A percentile compares a stretch with the other conserved stretches of the same genome.
phyloP scores from a whole-genome alignment of 768 basidiomycete species.

The Coprinopsis sp. region DNA sequence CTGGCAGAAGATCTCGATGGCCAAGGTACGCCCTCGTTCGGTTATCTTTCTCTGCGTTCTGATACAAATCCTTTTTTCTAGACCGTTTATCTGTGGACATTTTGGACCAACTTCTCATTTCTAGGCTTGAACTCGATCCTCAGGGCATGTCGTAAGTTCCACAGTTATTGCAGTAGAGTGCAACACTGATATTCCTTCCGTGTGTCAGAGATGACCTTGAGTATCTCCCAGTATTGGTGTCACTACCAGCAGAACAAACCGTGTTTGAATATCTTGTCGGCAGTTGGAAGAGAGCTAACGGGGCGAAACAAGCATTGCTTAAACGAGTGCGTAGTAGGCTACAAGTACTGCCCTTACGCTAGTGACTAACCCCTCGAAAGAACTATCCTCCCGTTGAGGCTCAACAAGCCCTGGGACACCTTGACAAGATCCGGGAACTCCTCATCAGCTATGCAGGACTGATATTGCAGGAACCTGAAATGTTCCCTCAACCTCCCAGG shows the following conservation, averaged over 20 bases:
- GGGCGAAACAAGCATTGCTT: conserved; percentile 44
- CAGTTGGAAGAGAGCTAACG: conserved; percentile 86
- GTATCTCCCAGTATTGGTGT: conserved; percentile 66
- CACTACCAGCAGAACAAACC: conserved; percentile 73
- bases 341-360: not conserved
- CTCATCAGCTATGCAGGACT: conserved; percentile 87
- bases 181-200: not conserved
- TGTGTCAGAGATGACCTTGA: conserved; percentile 64
- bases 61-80: conserved; percentile 4
- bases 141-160: conserved; percentile 57
- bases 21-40: conserved; percentile 33
- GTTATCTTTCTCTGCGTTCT: conserved; percentile 4
- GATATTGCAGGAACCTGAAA: conserved; percentile 84
- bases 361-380: conserved; percentile 24
- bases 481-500: conserved; percentile 89
- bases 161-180: not conserved
- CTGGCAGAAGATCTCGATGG: conserved; percentile 67
- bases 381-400: conserved; percentile 59
- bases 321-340: conserved; percentile 51
- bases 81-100: conserved; percentile 50
- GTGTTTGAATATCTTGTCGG: conserved; percentile 86
- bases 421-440: conserved; percentile 77
- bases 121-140: conserved; percentile 78
- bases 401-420: conserved; percentile 52
- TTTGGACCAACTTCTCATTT: conserved; percentile 75